Evolutionary conservation across 441 rosid species (phyloP).

Genomic region (Mallotus japonicus): DNA sequence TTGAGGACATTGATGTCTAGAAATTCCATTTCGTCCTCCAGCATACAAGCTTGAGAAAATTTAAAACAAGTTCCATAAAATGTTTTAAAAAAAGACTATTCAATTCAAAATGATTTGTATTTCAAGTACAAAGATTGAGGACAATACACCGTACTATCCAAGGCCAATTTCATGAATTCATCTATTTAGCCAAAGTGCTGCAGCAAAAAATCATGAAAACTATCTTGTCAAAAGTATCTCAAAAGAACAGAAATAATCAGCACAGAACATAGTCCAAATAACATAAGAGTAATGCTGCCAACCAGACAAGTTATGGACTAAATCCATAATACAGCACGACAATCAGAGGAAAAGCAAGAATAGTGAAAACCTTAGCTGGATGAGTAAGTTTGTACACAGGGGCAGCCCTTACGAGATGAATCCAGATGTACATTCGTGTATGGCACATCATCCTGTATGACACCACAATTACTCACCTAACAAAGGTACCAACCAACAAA

Average conservation of each 20-base stretch:
- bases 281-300: constrained; percentile 14
- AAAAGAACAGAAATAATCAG: neutral
- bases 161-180: constrained; percentile 24
- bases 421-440: constrained; percentile 46
- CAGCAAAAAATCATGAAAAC: constrained; percentile 19
- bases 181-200: constrained; percentile 20
- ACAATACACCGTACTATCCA: constrained; percentile 21
- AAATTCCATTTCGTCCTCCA: constrained; percentile 17
- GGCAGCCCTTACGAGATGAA: constrained; percentile 56
- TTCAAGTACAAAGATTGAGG: constrained; percentile 5
- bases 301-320: constrained; percentile 18
- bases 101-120: constrained; percentile 9
- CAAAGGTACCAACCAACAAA: constrained; percentile 46
- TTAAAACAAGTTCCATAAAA: constrained; percentile 20
- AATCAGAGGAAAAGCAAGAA: constrained; percentile 42
- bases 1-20: neutral
- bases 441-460: constrained; percentile 56
- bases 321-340: constrained; percentile 21
- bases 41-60: constrained; percentile 14
- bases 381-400: constrained; percentile 51
- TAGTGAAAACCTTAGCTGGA: constrained; percentile 56
- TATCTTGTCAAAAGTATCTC: constrained; percentile 4
- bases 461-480: constrained; percentile 67
- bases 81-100: constrained; percentile 8
- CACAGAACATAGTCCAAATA: constrained; percentile 6